Evolutionary conservation across 208 protist genomes (phyloP), one percentile per base, ranked within the genome.

Genomic region (Entamoeba dispar): DNA sequence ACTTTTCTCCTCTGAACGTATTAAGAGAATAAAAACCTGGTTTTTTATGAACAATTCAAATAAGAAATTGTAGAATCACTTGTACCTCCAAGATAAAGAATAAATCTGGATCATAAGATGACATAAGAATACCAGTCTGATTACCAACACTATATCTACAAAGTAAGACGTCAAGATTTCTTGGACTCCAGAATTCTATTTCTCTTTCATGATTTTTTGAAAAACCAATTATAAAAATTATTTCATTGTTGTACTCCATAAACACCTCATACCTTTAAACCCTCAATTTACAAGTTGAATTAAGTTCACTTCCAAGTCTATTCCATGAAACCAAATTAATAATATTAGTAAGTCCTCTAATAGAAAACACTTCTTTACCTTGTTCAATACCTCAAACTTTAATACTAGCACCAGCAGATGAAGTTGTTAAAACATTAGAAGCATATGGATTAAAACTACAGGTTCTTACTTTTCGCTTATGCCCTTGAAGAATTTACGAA

Each of bases 1-100:
- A 95, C 51, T 96, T 96, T 50, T 93, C 92, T 2, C 94, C 94
- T 49, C 94, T 94, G 93, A 96, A 98, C 91, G 97, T 95, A 91
- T 94, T 94, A 47, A 98, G 95, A 31, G 93, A 95, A 51, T 97
- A 94, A 90, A 97, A 43, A 92, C 95, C 94, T 52, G 95, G 92
- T 27, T 94, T 96, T 49, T 97, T 93, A 92, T 97, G 95, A 91
- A 96, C 94, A 12, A 98, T 92, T 94, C 99, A 96, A 99, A 95
- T 97, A 98, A 93, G 97, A 95, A 92, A 99, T 97, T 93, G 96
- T 97, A 92, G 96, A 97, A 92, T 99, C 98, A 57, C 98, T 98
- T 92, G 93, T 98, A 94, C 97, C 97, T 12, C 96, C 97, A 34
- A 99, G 92, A 94, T 98, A 98, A 14, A 99, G 69, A 1, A 96